Evolutionary conservation across 805 yeast genomes (phyloP).

Genomic region (Kluyveromyces nonfermentans): DNA sequence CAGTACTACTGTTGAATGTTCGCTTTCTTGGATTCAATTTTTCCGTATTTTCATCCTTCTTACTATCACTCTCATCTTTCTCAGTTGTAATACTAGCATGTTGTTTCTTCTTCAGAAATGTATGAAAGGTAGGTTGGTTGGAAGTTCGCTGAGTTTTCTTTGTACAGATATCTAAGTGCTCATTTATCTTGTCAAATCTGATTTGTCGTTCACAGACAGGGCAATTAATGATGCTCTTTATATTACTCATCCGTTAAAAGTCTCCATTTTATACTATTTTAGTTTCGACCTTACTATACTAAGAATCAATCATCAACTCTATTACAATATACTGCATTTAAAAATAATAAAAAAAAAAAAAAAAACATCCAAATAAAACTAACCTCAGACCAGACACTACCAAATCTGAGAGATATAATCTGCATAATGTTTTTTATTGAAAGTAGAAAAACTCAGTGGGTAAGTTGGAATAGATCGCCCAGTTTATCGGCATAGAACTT

Average conservation of each 20-base stretch:
- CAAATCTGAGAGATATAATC: no score
- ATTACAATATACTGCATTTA: no score
- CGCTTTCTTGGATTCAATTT: background rate
- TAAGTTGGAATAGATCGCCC: conserved; percentile 61
- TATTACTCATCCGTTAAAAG: conserved; percentile 1
- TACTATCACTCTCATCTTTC: conserved; percentile 7
- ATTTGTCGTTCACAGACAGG: conserved; percentile 25
- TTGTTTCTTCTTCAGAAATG: conserved; percentile 10
- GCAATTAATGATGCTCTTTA: conserved; percentile 22
- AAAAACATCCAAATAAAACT: no score
- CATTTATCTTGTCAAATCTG: conserved; percentile 19
- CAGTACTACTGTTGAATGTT: background rate
- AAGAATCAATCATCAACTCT: background rate
- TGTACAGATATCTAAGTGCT: conserved; percentile 25
- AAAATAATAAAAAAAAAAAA: no score
- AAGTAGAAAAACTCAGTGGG: no score
- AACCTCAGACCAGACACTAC: no score
- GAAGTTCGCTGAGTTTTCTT: conserved; percentile 1
- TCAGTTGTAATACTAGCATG: conserved; percentile 1
- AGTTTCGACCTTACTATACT: background rate
- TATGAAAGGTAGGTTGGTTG: conserved; percentile 13
- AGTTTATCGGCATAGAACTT: conserved; percentile 58
- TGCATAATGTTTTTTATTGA: no score
- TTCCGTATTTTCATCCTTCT: conserved; percentile 6
- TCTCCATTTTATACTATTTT: background rate